Evolutionary conservation across 2,329 filamentous ascomycete genomes (phyloP).

Genomic region (Fusarium miscanthi): DNA sequence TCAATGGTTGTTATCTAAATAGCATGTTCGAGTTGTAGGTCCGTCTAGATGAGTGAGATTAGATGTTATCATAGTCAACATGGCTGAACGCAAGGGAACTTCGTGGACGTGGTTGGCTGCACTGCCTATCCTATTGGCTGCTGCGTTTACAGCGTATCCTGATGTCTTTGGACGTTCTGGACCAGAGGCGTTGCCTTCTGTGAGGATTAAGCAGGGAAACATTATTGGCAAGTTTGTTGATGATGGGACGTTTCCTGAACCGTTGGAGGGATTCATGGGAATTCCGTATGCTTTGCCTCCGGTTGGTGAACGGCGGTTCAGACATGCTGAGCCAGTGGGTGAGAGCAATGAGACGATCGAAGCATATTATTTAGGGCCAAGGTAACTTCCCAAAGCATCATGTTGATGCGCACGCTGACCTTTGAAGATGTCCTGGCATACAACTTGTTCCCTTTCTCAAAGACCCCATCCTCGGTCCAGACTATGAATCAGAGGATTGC

Average conservation of each 20-base stretch:
- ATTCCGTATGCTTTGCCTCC: constrained; percentile 61
- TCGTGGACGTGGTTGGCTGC: constrained; percentile 30
- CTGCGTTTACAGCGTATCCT: constrained; percentile 27
- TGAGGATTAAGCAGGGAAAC: constrained; percentile 47
- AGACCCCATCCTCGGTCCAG: constrained; percentile 46
- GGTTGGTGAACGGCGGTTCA: constrained; percentile 56
- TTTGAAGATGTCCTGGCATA: constrained; percentile 45
- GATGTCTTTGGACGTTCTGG: background rate
- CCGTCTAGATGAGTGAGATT: background rate
- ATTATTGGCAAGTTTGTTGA: constrained; percentile 48
- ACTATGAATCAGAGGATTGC: constrained; percentile 47
- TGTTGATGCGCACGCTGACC: background rate
- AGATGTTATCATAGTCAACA: background rate
- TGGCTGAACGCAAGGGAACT: constrained; percentile 25
- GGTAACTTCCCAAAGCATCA: background rate
- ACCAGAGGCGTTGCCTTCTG: constrained; percentile 25
- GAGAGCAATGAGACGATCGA: constrained; percentile 42
- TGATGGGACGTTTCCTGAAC: constrained; percentile 46
- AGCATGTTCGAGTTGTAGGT: background rate
- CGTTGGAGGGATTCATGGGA: constrained; percentile 56
- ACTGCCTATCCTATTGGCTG: constrained; percentile 31
- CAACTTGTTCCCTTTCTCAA: constrained; percentile 48
- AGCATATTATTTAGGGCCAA: constrained; percentile 41
- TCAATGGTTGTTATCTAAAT: constrained; percentile 25
- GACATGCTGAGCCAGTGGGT: constrained; percentile 47